Evolutionary conservation across 352 stramenopile genomes (phyloP).

Genomic region (Pythium insidiosum): DNA sequence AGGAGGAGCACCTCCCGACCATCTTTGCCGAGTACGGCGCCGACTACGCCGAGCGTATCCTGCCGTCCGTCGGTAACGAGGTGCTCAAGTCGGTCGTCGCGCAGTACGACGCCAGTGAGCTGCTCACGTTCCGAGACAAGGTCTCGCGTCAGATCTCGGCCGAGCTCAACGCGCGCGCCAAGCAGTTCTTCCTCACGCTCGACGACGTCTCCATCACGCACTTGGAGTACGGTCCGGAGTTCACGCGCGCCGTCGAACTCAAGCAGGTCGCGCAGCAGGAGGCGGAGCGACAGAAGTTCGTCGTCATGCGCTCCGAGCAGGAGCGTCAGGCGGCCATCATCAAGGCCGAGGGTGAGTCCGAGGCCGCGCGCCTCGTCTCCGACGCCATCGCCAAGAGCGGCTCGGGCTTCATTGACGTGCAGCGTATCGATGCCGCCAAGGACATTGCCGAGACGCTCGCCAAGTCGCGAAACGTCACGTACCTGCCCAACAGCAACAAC

Average conservation of each 20-base stretch:
- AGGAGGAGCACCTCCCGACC: constrained; percentile 91
- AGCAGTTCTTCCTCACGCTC: constrained; percentile 97
- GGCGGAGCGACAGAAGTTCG: constrained; percentile 98
- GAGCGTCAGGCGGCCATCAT: constrained; percentile 92
- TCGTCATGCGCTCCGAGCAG: constrained; percentile 99
- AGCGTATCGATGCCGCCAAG: constrained; percentile 99
- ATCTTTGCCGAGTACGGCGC: constrained; percentile 97
- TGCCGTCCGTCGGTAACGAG: constrained; percentile 98
- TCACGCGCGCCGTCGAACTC: constrained; percentile 98
- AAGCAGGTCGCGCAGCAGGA: constrained; percentile 99
- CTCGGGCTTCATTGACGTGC: constrained; percentile 98
- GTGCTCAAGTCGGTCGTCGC: constrained; percentile 92
- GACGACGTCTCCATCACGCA: constrained; percentile 99
- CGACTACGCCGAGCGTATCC: constrained; percentile 98
- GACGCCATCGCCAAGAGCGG: constrained; percentile 97
- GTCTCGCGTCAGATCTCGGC: constrained; percentile 96
- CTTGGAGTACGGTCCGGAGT: constrained; percentile 98
- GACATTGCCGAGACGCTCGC: constrained; percentile 98
- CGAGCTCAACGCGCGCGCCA: constrained; percentile 94
- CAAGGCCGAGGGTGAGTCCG: constrained; percentile 95
- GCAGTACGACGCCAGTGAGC: constrained; percentile 99
- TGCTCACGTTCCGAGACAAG: constrained; percentile 98
- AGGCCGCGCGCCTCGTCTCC: constrained; percentile 97
- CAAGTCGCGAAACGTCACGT: constrained; percentile 97
- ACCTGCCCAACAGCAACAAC: constrained; percentile 92